Percentiles rank a stretch among this genome's conserved stretches.
These are phyloP conservation scores for Vigna hirtella DNA, from an alignment of 306 rosid species.

Conservation along the genomic window DNA sequence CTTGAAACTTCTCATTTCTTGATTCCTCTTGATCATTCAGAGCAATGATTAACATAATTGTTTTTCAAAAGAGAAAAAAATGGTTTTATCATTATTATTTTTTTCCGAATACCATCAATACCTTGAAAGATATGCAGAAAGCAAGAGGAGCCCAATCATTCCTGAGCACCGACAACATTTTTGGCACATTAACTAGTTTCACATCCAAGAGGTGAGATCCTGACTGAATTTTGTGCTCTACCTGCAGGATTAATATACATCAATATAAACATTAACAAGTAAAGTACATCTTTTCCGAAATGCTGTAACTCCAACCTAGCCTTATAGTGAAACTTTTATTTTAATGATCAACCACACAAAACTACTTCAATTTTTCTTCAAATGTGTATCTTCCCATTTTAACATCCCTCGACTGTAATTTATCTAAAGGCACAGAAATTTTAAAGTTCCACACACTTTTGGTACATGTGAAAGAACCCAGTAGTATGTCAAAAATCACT, in stretches of 20 bases:
- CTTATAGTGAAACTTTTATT: slow-evolving; percentile 12
- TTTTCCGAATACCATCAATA: slow-evolving; percentile 41
- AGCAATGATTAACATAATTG: not conserved
- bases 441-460: slow-evolving; percentile 7
- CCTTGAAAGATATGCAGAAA: slow-evolving; percentile 94
- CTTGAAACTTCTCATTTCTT: slow-evolving; percentile 8
- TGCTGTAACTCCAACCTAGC: slow-evolving; percentile 15
- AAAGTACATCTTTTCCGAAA: not conserved
- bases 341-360: slow-evolving; percentile 6
- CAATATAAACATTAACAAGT: slow-evolving; percentile 25
- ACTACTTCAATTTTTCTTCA: not conserved
- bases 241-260: slow-evolving; percentile 59
- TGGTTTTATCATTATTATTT: not conserved
- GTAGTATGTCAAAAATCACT: not conserved
- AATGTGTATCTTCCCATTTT: slow-evolving; percentile 1
- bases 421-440: not conserved
- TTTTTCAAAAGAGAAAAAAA: slow-evolving; percentile 6
- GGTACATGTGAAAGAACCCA: not conserved
- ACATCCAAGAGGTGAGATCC: slow-evolving; percentile 84
- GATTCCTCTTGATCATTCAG: not conserved
- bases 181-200: slow-evolving; percentile 90
- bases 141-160: slow-evolving; percentile 83
- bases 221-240: slow-evolving; percentile 92
- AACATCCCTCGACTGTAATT: slow-evolving; percentile 4
- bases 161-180: slow-evolving; percentile 81